Evolutionary conservation across 495 filamentous ascomycete species (phyloP).

Genomic region (Hypoxylon lenormandii): DNA sequence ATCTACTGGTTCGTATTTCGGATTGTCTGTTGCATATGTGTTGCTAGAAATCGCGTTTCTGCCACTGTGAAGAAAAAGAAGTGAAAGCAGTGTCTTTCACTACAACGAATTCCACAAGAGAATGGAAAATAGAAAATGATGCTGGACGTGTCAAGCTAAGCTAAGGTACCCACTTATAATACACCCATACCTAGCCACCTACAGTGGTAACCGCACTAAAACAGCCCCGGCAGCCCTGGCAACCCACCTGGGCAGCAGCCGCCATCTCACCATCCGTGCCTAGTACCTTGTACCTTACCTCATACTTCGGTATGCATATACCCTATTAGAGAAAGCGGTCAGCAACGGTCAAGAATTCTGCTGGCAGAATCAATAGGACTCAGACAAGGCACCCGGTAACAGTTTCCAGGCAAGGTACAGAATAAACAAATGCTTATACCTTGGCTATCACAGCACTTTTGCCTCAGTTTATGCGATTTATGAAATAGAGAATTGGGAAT

Average conservation of each 20-base stretch:
- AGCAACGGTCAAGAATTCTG: constrained; percentile 27
- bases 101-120: constrained; percentile 36
- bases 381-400: neutral
- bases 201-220: neutral
- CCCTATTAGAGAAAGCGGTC: constrained; percentile 22
- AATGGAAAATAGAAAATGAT: constrained; percentile 23
- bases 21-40: constrained; percentile 10
- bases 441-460: neutral
- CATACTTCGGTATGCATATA: neutral
- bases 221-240: neutral
- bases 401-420: neutral
- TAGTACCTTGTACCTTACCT: too few relatives aligned
- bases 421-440: neutral
- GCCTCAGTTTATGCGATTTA: constrained; percentile 2
- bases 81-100: constrained; percentile 22
- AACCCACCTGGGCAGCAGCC: too few relatives aligned
- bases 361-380: constrained; percentile 18
- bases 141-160: constrained; percentile 42
- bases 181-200: neutral
- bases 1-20: neutral
- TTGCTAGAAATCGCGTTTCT: constrained; percentile 4
- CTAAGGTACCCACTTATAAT: constrained; percentile 15
- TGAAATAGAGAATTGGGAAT: constrained; percentile 4
- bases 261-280: too few relatives aligned
- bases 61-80: constrained; percentile 8